phyloP scores from a whole-genome alignment of 441 rosid species.

The Erodium trifolium region DNA sequence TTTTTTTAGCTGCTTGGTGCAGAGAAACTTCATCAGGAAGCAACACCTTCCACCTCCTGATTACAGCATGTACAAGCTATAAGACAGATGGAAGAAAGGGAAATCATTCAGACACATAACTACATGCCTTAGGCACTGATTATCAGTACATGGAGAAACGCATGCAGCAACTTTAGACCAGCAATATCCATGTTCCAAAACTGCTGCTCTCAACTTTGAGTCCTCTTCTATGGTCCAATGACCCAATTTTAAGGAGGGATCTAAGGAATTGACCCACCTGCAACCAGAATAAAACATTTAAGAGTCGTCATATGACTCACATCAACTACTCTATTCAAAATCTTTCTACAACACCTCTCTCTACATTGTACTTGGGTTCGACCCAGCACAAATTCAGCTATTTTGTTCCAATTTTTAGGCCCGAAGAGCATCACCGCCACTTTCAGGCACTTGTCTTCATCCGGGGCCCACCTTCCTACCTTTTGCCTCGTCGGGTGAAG shows the following conservation, averaged over 20 bases:
- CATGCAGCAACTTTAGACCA: conserved; percentile 74
- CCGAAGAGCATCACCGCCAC: conserved; percentile 81
- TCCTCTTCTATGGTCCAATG: conserved; percentile 81
- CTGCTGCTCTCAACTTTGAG: conserved; percentile 48
- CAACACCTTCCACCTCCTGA: conserved; percentile 69
- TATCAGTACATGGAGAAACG: conserved; percentile 69
- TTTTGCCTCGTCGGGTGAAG: conserved; percentile 48
- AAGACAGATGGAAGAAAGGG: background rate
- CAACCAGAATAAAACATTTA: conserved; percentile 15
- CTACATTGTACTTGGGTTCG: no score
- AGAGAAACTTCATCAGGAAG: conserved; percentile 56
- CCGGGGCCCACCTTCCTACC: conserved; percentile 55
- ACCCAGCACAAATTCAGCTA: no score
- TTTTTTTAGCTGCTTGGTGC: conserved; percentile 45
- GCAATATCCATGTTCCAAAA: conserved; percentile 46
- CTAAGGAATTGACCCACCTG: conserved; percentile 78
- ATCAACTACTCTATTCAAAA: no score
- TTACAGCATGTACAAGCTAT: conserved; percentile 1
- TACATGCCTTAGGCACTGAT: conserved; percentile 59
- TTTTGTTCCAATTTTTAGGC: conserved; percentile 58
- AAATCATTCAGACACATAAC: conserved; percentile 4
- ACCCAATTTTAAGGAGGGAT: conserved; percentile 53
- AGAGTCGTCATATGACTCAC: no score
- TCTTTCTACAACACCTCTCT: no score
- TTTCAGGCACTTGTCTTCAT: conserved; percentile 33